These are phyloP conservation scores for Sutorius australiensis DNA, from an alignment of 768 basidiomycete genomes.

Conservation along the genomic window DNA sequence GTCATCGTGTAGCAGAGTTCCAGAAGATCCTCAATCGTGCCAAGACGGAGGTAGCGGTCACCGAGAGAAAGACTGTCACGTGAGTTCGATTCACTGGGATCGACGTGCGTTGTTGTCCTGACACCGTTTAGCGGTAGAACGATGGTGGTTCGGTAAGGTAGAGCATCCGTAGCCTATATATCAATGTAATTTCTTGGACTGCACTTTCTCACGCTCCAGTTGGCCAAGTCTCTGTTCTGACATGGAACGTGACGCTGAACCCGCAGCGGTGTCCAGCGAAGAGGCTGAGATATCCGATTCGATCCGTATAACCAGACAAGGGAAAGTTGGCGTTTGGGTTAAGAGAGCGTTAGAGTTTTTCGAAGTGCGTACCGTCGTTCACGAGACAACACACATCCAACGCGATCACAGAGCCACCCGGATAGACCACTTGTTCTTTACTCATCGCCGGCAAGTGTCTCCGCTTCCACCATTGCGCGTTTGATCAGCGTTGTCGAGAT, in stretches of 20 bases:
- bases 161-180: background rate
- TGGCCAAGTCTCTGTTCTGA: background rate
- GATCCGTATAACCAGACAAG: slow-evolving; percentile 53
- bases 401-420: slow-evolving; percentile 41
- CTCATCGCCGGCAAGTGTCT: slow-evolving; percentile 46
- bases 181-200: background rate
- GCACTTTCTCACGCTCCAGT: slow-evolving; percentile 21
- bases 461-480: slow-evolving; percentile 47
- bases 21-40: slow-evolving; percentile 94
- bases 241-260: slow-evolving; percentile 3
- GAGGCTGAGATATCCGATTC: slow-evolving; percentile 21
- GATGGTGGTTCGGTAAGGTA: slow-evolving; percentile 47
- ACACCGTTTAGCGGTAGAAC: slow-evolving; percentile 48
- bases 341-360: slow-evolving; percentile 51
- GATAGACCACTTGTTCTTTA: slow-evolving; percentile 52
- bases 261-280: slow-evolving; percentile 1
- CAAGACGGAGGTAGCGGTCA: slow-evolving; percentile 82
- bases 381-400: slow-evolving; percentile 1
- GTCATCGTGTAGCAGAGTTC: slow-evolving; percentile 91
- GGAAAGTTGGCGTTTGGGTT: slow-evolving; percentile 53
- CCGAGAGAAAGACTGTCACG: slow-evolving; percentile 90
- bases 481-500: slow-evolving; percentile 80
- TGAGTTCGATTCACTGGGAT: slow-evolving; percentile 31
- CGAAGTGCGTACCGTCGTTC: slow-evolving; percentile 38
- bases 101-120: background rate